phyloP scores from a whole-genome alignment of 2,329 filamentous ascomycete species.

The Lecanicillium sp. region DNA sequence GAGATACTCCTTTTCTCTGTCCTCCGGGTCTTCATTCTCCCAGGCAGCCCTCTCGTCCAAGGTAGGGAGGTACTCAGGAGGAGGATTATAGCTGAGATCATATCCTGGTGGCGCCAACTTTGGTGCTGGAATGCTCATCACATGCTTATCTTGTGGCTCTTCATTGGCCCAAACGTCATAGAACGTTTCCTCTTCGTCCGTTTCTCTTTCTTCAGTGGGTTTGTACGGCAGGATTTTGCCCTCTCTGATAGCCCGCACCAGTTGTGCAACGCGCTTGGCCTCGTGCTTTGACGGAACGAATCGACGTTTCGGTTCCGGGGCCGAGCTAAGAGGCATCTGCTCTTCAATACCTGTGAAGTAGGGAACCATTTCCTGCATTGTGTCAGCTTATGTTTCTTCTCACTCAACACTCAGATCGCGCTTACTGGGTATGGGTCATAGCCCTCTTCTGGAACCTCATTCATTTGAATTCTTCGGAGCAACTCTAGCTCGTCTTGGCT shows the following conservation, averaged over 20 bases:
- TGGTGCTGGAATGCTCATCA: slow-evolving; percentile 91
- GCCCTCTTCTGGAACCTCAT: slow-evolving; percentile 77
- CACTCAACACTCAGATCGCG: too few species aligned
- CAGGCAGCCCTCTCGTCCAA: slow-evolving; percentile 76
- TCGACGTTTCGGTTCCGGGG: slow-evolving; percentile 89
- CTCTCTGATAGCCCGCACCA: slow-evolving; percentile 91
- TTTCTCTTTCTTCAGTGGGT: slow-evolving; percentile 57
- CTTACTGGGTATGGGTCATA: slow-evolving; percentile 85
- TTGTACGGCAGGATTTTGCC: slow-evolving; percentile 89
- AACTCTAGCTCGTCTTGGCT: slow-evolving; percentile 84
- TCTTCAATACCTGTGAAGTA: slow-evolving; percentile 90
- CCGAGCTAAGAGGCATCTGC: slow-evolving; percentile 88
- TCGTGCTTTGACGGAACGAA: slow-evolving; percentile 97
- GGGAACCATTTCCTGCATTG: slow-evolving; percentile 65
- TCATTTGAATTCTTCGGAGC: slow-evolving; percentile 78
- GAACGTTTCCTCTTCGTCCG: slow-evolving; percentile 63
- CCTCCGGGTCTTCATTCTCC: slow-evolving; percentile 81
- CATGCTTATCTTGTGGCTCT: slow-evolving; percentile 68
- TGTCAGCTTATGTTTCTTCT: too few species aligned
- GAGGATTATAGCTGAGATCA: slow-evolving; percentile 93
- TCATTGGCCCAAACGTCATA: slow-evolving; percentile 97
- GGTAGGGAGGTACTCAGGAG: slow-evolving; percentile 85
- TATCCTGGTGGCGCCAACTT: slow-evolving; percentile 91
- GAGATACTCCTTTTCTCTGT: slow-evolving; percentile 81
- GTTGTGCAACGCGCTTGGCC: slow-evolving; percentile 91